Evolutionary conservation across 495 filamentous ascomycete genomes (phyloP), one percentile per base, ranked within the genome.

Genomic region (Podospora comata): DNA sequence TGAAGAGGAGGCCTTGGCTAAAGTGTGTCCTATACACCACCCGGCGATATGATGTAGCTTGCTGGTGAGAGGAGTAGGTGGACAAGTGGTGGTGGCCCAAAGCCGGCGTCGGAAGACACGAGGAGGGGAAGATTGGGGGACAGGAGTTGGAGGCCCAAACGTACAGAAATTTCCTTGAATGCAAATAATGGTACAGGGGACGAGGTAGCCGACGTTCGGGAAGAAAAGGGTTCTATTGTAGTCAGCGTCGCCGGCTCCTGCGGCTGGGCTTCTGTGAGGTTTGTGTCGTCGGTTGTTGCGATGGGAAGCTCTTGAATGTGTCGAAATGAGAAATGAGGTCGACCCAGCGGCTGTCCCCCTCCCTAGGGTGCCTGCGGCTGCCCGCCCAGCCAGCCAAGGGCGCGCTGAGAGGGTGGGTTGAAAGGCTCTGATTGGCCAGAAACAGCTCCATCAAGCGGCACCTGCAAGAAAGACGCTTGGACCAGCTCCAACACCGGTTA

Each of bases 181-280:
- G 68, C 72, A 48, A 68, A 68, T 68, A 73, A 75, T 71, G 71
- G 56, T 75, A 75, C 69, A 74, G 69, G 74, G 67, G 20, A 58
- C 62, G 54, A 39, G 20, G 59, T n/a, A 59, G 64, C 56, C 39
- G 65, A 48, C 30, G 62, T 53, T 44, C 20, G 18, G 30, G 56
- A 67, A 72, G 66, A 68, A 64, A 55, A 67, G 13, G 20, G 4
- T 34, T 70, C 69, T 62, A 67, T 60, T 61, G 59, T 60, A 32
- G 48, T 65, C 60, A 57, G 53, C 16, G 53, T 32, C 59, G 65
- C 64, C 60, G 28, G 53, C 23, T 27, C 16, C 57, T 57, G 62
- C 18, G 13, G 16, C 27, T 54, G 4, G 48, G 65, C 71, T 66
- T 23, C 65, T 54, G 23, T 56, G 67, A 63, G 39, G 55, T 5